Percentiles rank a stretch among this genome's conserved stretches.
Evolutionary conservation across 805 yeast genomes (phyloP).

Genomic region (Kockiozyma suomiensis): DNA sequence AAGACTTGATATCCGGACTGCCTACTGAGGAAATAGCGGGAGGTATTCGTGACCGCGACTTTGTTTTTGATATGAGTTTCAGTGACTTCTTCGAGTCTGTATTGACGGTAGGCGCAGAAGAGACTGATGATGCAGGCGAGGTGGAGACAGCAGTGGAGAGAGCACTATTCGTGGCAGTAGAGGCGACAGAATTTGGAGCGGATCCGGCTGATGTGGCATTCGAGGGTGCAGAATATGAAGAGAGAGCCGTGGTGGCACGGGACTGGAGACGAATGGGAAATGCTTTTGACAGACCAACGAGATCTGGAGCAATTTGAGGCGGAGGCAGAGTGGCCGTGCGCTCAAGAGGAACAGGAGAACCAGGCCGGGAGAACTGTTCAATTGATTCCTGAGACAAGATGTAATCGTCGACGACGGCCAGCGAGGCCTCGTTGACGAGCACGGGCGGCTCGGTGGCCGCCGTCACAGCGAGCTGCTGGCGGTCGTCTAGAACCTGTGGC

Average conservation of each 20-base stretch:
- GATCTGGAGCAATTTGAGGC: slow-evolving; percentile 16
- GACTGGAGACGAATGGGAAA: slow-evolving; percentile 34
- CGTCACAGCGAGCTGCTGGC: slow-evolving; percentile 15
- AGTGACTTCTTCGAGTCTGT: slow-evolving; percentile 6
- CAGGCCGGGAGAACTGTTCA: slow-evolving; percentile 7
- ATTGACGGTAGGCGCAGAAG: slow-evolving; percentile 11
- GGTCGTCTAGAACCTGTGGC: slow-evolving; percentile 13
- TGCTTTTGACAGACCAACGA: slow-evolving; percentile 25
- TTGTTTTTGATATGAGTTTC: neutral
- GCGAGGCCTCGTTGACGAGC: slow-evolving; percentile 11
- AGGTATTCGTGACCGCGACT: neutral
- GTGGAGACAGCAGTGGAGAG: slow-evolving; percentile 15
- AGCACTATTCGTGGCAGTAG: slow-evolving; percentile 16
- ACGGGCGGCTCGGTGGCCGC: slow-evolving; percentile 25
- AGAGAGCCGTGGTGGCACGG: slow-evolving; percentile 37
- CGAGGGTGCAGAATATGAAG: slow-evolving; percentile 27
- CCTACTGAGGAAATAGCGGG: slow-evolving; percentile 9
- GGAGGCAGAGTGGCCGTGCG: slow-evolving; percentile 4
- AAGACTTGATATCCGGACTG: slow-evolving; percentile 20
- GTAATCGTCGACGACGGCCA: slow-evolving; percentile 28
- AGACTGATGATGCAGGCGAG: slow-evolving; percentile 23
- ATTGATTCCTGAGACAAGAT: slow-evolving; percentile 27
- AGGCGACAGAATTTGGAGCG: slow-evolving; percentile 9
- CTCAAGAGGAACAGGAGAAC: neutral
- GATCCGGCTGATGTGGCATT: slow-evolving; percentile 5